Conservation (phyloP, 1,139 yeast genomes). For the Komagataea norvegica region DNA sequence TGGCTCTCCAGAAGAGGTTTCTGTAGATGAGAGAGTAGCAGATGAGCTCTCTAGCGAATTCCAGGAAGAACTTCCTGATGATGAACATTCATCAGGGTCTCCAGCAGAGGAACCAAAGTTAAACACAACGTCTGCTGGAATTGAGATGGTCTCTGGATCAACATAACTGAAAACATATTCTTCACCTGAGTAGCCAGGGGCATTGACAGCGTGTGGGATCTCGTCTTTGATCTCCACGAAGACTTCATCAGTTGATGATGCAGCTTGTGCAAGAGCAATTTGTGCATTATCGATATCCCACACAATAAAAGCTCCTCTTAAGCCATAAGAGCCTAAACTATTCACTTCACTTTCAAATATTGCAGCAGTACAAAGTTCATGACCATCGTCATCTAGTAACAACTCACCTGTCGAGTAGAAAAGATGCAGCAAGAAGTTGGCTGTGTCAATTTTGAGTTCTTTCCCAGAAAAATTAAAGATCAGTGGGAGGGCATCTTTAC, state of each 20-base stretch:
- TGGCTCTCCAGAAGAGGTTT: too few relatives aligned
- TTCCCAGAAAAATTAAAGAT: conserved; percentile 18
- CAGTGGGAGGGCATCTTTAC: conserved; percentile 16
- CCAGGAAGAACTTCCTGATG: too few relatives aligned
- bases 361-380: conserved; percentile 16
- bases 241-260: conserved; percentile 12
- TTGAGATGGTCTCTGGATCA: neutral
- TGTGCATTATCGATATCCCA: conserved; percentile 46
- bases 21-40: too few relatives aligned
- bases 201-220: conserved; percentile 16
- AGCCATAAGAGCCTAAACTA: conserved; percentile 45
- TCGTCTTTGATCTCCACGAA: conserved; percentile 15
- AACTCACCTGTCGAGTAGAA: conserved; percentile 7
- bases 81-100: neutral
- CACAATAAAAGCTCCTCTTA: conserved; percentile 46
- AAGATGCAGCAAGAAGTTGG: conserved; percentile 12
- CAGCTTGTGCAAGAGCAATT: conserved; percentile 46
- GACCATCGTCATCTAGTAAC: conserved; percentile 14
- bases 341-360: conserved; percentile 4
- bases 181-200: conserved; percentile 5
- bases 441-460: conserved; percentile 11
- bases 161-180: neutral
- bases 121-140: neutral
- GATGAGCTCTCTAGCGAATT: too few relatives aligned
- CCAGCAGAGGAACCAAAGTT: neutral